A percentile compares a stretch with the other conserved stretches of the same genome.
Conservation (phyloP, 768 basidiomycete species). For the Boletales sp. region DNA sequence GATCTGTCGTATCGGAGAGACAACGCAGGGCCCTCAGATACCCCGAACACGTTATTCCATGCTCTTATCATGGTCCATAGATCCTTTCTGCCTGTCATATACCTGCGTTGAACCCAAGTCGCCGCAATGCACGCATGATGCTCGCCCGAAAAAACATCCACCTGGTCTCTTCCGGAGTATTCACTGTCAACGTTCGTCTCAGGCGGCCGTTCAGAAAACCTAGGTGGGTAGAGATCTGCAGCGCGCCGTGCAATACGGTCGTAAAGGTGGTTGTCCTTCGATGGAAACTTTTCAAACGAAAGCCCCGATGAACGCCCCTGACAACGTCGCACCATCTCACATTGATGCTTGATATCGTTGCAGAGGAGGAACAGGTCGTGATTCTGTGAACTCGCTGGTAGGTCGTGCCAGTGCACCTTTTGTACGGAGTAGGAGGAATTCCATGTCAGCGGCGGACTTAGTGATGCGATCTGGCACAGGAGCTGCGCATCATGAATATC, state of each 20-base stretch:
- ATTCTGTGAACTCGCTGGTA: conserved; percentile 29
- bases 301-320: neutral
- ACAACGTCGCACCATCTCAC: conserved; percentile 11
- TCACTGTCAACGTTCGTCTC: too few species aligned
- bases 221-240: conserved; percentile 12
- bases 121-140: too few species aligned
- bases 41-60: neutral
- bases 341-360: conserved; percentile 29
- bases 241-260: conserved; percentile 15
- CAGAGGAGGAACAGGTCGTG: conserved; percentile 22
- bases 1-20: conserved; percentile 18
- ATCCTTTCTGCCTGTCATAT: too few species aligned
- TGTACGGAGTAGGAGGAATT: conserved; percentile 42
- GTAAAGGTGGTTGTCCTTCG: conserved; percentile 5
- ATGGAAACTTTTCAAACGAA: conserved; percentile 6
- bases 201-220: neutral
- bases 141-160: too few species aligned
- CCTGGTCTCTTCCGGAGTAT: too few species aligned
- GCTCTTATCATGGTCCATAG: too few species aligned
- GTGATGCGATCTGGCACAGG: conserved; percentile 29
- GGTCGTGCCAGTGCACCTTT: conserved; percentile 28
- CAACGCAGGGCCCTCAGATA: neutral
- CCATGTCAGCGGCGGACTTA: conserved; percentile 36
- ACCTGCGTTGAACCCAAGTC: too few species aligned
- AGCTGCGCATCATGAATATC: conserved; percentile 22